Evolutionary conservation across 2,329 filamentous ascomycete species (phyloP).

Genomic region (Diaporthe aspalathi): DNA sequence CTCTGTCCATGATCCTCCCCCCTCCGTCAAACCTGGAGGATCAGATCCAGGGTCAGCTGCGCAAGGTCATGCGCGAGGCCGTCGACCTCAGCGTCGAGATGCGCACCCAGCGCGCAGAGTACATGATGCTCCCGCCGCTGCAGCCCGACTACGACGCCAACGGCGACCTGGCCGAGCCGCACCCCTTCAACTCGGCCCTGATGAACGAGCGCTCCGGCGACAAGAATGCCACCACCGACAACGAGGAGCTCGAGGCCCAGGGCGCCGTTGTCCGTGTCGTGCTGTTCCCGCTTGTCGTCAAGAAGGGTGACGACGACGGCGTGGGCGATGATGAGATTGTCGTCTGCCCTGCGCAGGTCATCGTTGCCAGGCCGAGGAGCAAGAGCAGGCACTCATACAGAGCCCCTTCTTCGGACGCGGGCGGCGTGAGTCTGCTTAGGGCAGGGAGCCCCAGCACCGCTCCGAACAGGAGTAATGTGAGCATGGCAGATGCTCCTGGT

Average conservation of each 20-base stretch:
- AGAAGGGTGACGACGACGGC: constrained; percentile 90
- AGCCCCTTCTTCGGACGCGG: constrained; percentile 64
- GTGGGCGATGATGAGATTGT: constrained; percentile 94
- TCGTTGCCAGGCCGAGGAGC: constrained; percentile 71
- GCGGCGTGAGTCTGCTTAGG: constrained; percentile 55
- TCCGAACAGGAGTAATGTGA: constrained; percentile 50
- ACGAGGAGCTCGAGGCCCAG: constrained; percentile 83
- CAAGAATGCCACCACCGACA: constrained; percentile 58
- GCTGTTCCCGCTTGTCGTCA: constrained; percentile 95
- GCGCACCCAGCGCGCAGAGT: constrained; percentile 96
- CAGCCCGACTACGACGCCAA: constrained; percentile 95
- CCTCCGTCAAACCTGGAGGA: constrained; percentile 84
- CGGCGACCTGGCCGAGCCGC: constrained; percentile 87
- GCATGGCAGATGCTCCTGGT: constrained; percentile 49
- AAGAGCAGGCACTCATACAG: constrained; percentile 46
- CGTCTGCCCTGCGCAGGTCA: constrained; percentile 93
- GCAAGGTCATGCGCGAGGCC: constrained; percentile 87
- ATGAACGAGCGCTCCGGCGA: constrained; percentile 91
- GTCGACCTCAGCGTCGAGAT: constrained; percentile 95
- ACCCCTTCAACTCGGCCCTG: constrained; percentile 89
- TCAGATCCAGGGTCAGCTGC: constrained; percentile 85
- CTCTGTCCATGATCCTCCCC: constrained; percentile 84
- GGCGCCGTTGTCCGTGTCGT: constrained; percentile 88
- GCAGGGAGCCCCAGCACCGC: constrained; percentile 46
- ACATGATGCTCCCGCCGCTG: constrained; percentile 96